phyloP scores from a whole-genome alignment of 129 eudicot genomes.

The Helichrysum umbraculigerum region DNA sequence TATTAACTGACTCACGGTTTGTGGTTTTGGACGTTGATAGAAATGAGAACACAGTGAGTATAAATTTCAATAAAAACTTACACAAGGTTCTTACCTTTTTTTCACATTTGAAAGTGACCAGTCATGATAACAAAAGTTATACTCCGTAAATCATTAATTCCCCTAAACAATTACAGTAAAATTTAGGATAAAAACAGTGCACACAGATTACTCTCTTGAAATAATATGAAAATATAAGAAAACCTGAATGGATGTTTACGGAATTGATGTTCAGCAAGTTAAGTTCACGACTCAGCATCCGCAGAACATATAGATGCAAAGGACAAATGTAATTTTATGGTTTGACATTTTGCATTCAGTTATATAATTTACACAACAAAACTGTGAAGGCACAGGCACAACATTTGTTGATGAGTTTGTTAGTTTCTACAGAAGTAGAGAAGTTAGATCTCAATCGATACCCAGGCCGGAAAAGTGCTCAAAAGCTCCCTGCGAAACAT shows the following conservation, averaged over 20 bases:
- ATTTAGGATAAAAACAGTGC: too few species aligned
- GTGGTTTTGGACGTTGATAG: not conserved
- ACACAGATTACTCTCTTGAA: too few species aligned
- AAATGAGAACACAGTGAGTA: not conserved
- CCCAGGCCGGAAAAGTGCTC: not conserved
- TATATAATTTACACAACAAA: not conserved
- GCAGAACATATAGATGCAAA: not conserved
- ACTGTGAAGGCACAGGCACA: not conserved
- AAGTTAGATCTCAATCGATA: not conserved
- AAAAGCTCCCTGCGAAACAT: constrained; percentile 5
- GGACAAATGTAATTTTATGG: not conserved
- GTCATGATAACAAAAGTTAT: too few species aligned
- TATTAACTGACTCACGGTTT: not conserved
- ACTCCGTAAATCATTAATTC: too few species aligned
- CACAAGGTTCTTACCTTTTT: not conserved
- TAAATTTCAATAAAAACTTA: too few species aligned
- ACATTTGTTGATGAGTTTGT: constrained; percentile 8
- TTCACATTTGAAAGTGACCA: too few species aligned
- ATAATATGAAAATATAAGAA: not conserved
- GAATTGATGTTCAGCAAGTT: not conserved
- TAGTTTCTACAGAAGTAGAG: not conserved
- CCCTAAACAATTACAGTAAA: too few species aligned
- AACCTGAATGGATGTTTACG: not conserved
- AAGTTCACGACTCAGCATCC: not conserved
- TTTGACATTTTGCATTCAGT: not conserved